Evolutionary conservation across 805 yeast species (phyloP).

Genomic region (Suhomyces vadensis): DNA sequence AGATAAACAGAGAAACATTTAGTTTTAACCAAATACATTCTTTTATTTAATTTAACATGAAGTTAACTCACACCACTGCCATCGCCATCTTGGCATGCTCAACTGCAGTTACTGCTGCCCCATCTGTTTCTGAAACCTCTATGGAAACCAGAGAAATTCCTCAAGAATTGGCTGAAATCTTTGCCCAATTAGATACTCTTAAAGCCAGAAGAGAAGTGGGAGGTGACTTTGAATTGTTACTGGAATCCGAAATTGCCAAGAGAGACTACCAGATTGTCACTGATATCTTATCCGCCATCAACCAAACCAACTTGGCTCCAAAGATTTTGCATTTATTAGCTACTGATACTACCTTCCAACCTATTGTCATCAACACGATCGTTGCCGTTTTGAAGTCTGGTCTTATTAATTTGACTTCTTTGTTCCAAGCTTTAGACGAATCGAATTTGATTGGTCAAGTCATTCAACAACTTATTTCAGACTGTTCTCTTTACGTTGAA

Average conservation of each 20-base stretch:
- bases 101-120: slow-evolving; percentile 36
- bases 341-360: slow-evolving; percentile 26
- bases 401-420: slow-evolving; percentile 29
- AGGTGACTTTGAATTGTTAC: neutral
- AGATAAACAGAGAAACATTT: neutral
- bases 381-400: slow-evolving; percentile 36
- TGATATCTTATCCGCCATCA: slow-evolving; percentile 37
- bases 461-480: slow-evolving; percentile 36
- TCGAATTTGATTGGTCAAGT: slow-evolving; percentile 37
- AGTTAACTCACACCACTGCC: slow-evolving; percentile 31
- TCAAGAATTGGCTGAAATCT: slow-evolving; percentile 19
- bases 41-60: slow-evolving; percentile 22
- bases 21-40: neutral
- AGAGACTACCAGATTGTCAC: slow-evolving; percentile 44
- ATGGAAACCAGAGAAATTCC: slow-evolving; percentile 11
- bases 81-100: slow-evolving; percentile 28
- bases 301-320: slow-evolving; percentile 39
- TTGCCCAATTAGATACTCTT: slow-evolving; percentile 24
- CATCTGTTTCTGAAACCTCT: slow-evolving; percentile 19
- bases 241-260: slow-evolving; percentile 23
- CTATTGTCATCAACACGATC: slow-evolving; percentile 27
- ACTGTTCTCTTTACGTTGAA: slow-evolving; percentile 39
- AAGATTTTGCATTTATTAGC: slow-evolving; percentile 34
- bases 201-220: slow-evolving; percentile 32
- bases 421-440: slow-evolving; percentile 38